These are phyloP conservation scores for Pholiota conissans DNA, from an alignment of 768 basidiomycete genomes.

Conservation along the genomic window DNA sequence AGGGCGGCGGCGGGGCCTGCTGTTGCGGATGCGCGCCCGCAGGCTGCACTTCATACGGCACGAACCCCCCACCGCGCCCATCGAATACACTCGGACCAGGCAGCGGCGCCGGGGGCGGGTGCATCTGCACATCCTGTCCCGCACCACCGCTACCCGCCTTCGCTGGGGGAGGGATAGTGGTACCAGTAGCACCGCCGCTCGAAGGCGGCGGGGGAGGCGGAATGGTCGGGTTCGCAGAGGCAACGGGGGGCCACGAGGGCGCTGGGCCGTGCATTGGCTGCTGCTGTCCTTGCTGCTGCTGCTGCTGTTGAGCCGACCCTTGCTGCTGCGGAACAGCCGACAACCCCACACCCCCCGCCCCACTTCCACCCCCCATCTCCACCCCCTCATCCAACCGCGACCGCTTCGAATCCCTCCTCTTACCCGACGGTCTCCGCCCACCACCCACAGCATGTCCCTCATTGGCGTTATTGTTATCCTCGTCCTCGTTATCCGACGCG, in stretches of 20 bases:
- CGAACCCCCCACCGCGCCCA: conserved; percentile 28
- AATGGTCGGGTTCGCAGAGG: conserved; percentile 32
- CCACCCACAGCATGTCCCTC: background rate
- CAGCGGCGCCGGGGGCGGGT: conserved; percentile 18
- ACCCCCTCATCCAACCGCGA: conserved; percentile 34
- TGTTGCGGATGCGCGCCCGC: conserved; percentile 19
- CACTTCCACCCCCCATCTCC: no score
- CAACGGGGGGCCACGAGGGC: conserved; percentile 27
- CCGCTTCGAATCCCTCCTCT: conserved; percentile 35
- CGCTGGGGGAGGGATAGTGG: no score
- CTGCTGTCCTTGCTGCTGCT: conserved; percentile 14
- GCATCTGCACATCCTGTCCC: conserved; percentile 9
- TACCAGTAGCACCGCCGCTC: conserved; percentile 24
- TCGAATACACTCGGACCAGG: conserved; percentile 33
- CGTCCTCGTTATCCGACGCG: conserved; percentile 25
- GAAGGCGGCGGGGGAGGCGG: conserved; percentile 37
- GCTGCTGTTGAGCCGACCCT: conserved; percentile 6
- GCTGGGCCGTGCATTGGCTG: no score
- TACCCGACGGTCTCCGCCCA: background rate
- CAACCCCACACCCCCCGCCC: no score
- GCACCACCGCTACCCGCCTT: conserved; percentile 14
- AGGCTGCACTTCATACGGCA: conserved; percentile 17
- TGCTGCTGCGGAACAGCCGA: no score
- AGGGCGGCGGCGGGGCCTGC: conserved; percentile 21
- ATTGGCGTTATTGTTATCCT: no score